Evolutionary conservation across 2,329 filamentous ascomycete genomes (phyloP), one percentile per base, ranked within the genome.

Genomic region (Aspergillus uvarum): DNA sequence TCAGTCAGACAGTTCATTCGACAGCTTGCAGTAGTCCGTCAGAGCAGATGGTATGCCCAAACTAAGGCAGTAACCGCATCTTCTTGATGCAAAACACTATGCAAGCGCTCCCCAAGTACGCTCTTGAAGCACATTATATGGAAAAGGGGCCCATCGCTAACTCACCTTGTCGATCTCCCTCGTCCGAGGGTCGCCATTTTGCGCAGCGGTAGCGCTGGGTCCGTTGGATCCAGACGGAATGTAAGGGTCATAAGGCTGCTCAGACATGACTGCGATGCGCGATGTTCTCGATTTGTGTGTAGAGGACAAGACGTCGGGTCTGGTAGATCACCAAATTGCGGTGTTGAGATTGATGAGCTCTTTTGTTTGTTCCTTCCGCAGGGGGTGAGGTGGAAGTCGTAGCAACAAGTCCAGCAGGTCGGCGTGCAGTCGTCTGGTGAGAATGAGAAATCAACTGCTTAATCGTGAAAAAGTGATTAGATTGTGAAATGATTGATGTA

Each of bases 101-200:
- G 32, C 31, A 42, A 42, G n/a, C 6, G 19, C 48, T 7, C 24
- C 22, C 29, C 16, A n/a, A 50, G 50, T 21, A 53, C 22, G 8
- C 12, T 42, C 50, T 32, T 14, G 31, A 31, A 32, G 56, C 29
- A 21, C n/a, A 14, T 22, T 24, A 7, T 16, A 48, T 11, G 14
- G 24, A 32, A 49, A 22, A 38, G 24, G 47, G 26, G 48, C 19
- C 22, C 14, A 12, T 53, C 22, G 47, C 35, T 55, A 56, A 87
- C 91, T 83, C 89, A 96, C 92, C 80, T 89, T 89, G 85, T 96
- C 91, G 68, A 96, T 85, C 66, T 89, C 89, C 61, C 85, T 85
- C 59, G 87, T 89, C 77, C 87, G 84, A 71, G 85, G 82, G 74
- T 88, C 89, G 69, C 83, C 85, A 71, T 77, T 77, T 67, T 80